Percentiles rank a stretch among this genome's conserved stretches.
These are phyloP conservation scores for Boletus bicolor DNA, from an alignment of 768 basidiomycete genomes.

Conservation along the genomic window DNA sequence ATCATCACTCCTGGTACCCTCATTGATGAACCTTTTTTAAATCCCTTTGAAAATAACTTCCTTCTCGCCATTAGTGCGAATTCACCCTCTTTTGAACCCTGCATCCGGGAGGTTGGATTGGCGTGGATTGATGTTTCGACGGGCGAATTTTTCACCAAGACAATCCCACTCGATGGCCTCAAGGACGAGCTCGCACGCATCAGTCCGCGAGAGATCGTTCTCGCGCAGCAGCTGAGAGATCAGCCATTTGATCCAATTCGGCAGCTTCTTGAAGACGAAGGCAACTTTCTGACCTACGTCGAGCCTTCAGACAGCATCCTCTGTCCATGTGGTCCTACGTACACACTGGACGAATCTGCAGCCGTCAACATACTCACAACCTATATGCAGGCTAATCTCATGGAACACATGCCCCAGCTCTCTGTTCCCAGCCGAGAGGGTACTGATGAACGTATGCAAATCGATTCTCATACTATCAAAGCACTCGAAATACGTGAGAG, in stretches of 20 bases:
- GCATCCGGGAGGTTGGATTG: slow-evolving; percentile 48
- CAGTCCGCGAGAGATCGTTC: slow-evolving; percentile 77
- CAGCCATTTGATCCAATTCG: slow-evolving; percentile 45
- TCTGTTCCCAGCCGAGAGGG: slow-evolving; percentile 56
- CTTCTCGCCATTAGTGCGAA: slow-evolving; percentile 60
- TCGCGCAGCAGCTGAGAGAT: slow-evolving; percentile 42
- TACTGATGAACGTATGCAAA: slow-evolving; percentile 67
- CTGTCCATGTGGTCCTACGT: slow-evolving; percentile 4
- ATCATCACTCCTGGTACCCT: slow-evolving; percentile 93
- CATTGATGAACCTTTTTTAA: slow-evolving; percentile 86
- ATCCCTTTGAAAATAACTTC: slow-evolving; percentile 86
- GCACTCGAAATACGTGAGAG: slow-evolving; percentile 83
- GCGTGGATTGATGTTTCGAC: slow-evolving; percentile 97
- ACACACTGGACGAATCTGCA: slow-evolving; percentile 42
- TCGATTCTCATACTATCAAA: slow-evolving; percentile 85
- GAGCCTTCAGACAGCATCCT: slow-evolving; percentile 1
- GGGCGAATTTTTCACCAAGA: slow-evolving; percentile 85
- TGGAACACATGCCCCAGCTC: slow-evolving; percentile 75
- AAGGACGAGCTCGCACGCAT: slow-evolving; percentile 83
- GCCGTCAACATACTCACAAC: slow-evolving; percentile 62
- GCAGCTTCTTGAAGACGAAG: slow-evolving; percentile 50
- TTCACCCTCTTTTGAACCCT: not conserved
- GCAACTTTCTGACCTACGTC: slow-evolving; percentile 52
- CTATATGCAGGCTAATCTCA: slow-evolving; percentile 62
- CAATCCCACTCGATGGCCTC: slow-evolving; percentile 48